Evolutionary conservation across 176 grass and related monocot genomes (phyloP).

Genomic region (Poa annua): DNA sequence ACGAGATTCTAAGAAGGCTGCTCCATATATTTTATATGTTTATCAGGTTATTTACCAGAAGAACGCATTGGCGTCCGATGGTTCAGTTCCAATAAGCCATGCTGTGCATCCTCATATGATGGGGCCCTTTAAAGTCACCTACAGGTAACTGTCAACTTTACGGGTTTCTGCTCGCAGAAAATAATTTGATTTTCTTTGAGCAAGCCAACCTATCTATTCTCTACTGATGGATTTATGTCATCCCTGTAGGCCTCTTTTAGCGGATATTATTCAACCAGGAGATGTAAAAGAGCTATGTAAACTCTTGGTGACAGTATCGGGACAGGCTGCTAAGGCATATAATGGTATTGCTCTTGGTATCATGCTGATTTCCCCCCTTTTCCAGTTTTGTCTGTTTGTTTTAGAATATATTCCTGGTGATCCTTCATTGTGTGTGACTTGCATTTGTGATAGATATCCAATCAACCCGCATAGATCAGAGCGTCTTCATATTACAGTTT

Average conservation of each 20-base stretch:
- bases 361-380: conserved; percentile 16
- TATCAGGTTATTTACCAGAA: conserved; percentile 60
- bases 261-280: conserved; percentile 78
- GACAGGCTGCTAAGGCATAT: conserved; percentile 66
- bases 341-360: conserved; percentile 56
- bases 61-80: conserved; percentile 43
- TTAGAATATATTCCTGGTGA: conserved; percentile 14
- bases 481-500: conserved; percentile 16
- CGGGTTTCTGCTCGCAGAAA: neutral
- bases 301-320: conserved; percentile 75
- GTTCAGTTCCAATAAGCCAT: conserved; percentile 57
- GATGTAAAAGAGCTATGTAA: conserved; percentile 89
- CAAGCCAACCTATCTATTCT: conserved; percentile 33
- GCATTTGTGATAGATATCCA: conserved; percentile 18
- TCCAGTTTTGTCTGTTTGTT: conserved; percentile 23
- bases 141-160: conserved; percentile 66
- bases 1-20: conserved; percentile 15
- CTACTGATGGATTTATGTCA: conserved; percentile 43
- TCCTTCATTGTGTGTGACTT: conserved; percentile 22
- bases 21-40: conserved; percentile 25
- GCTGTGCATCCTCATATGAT: conserved; percentile 51
- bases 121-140: conserved; percentile 77
- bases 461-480: conserved; percentile 35
- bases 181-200: conserved; percentile 23
- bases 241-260: conserved; percentile 86